Conservation (phyloP, 768 basidiomycete genomes). For the Auriculariales sp. region DNA sequence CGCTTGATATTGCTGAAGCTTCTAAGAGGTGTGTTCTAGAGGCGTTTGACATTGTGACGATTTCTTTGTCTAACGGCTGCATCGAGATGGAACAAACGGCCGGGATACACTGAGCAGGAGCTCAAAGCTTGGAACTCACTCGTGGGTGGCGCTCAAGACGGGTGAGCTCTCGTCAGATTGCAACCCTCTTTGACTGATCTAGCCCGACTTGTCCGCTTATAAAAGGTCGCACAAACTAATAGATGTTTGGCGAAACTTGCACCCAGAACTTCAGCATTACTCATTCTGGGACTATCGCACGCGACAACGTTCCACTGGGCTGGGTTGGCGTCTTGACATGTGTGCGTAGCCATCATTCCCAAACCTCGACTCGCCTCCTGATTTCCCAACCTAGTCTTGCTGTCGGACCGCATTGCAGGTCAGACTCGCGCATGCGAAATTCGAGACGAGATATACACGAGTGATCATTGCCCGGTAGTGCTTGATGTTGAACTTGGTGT, state of each 20-base stretch:
- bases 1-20: slow-evolving; percentile 28
- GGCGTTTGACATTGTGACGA: slow-evolving; percentile 53
- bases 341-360: slow-evolving; percentile 28
- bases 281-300: slow-evolving; percentile 79
- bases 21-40: slow-evolving; percentile 15
- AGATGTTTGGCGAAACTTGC: slow-evolving; percentile 64
- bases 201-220: background rate
- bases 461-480: slow-evolving; percentile 72
- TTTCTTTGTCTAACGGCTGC: too few relatives aligned
- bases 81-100: slow-evolving; percentile 87
- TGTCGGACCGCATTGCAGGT: slow-evolving; percentile 53
- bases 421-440: slow-evolving; percentile 75
- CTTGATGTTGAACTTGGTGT: too few relatives aligned
- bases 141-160: too few relatives aligned
- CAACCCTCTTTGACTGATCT: slow-evolving; percentile 14
- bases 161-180: slow-evolving; percentile 18
- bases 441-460: slow-evolving; percentile 70
- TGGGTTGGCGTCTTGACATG: slow-evolving; percentile 81
- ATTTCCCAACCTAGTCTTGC: slow-evolving; percentile 35
- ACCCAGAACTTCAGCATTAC: slow-evolving; percentile 59
- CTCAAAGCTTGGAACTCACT: slow-evolving; percentile 60
- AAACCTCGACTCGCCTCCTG: background rate
- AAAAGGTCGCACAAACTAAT: too few relatives aligned
- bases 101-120: slow-evolving; percentile 76
- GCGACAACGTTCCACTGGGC: slow-evolving; percentile 62